Base-by-base conservation (phyloP, 768 basidiomycete genomes). In the Boletus sp. region DNA sequence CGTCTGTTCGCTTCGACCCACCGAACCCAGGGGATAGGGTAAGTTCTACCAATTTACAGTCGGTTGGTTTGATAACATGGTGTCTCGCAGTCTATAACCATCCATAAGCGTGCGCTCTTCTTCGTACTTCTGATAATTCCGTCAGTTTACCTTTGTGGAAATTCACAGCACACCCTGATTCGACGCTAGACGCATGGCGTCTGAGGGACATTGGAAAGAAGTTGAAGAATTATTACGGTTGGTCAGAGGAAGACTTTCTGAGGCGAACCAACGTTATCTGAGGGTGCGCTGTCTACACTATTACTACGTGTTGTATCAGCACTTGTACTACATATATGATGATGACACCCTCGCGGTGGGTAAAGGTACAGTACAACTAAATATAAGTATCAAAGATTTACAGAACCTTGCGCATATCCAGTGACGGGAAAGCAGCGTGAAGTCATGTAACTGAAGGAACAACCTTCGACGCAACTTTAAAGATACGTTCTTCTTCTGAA, bases 1-100 rank as follows among this genome's bases (percentile, higher is more conserved):
- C 89, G 10, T 89, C 88, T 68, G 90, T 92, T 36, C 81, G 89
- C 37, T 92, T 92, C 65, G 84, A 89, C 69, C 90, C 90, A 47
- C 90, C 88, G 17, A 75, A 84, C 62, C 65, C 69, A 42, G 69
- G 63, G 41, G 80, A 82, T 63, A 74, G 66, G 57, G 81, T 82
- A 59, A 69, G 78, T 40, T 37, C 30, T 30, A 29, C 37, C 32
- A 14, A 35, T 55, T 39, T 47, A 14, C 9, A 42, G 50, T 39
- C 8, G 48, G 30, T 44, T 20, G 8, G 56, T 56, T 32, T 59
- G 47, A 54, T 50, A 17, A 53, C 48, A 20, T 33, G 40, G 8
- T 39, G 12, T 28, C 32, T 40, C 24, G 14, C 52, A 89, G 84
- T 77, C 89, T 1, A 89, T 92, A 61, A 84, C 80, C 3, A 83